A percentile compares a stretch with the other conserved stretches of the same genome.
Evolutionary conservation across 1,284 basidiomycete species (phyloP).

Genomic region (Boletus holoroseus): DNA sequence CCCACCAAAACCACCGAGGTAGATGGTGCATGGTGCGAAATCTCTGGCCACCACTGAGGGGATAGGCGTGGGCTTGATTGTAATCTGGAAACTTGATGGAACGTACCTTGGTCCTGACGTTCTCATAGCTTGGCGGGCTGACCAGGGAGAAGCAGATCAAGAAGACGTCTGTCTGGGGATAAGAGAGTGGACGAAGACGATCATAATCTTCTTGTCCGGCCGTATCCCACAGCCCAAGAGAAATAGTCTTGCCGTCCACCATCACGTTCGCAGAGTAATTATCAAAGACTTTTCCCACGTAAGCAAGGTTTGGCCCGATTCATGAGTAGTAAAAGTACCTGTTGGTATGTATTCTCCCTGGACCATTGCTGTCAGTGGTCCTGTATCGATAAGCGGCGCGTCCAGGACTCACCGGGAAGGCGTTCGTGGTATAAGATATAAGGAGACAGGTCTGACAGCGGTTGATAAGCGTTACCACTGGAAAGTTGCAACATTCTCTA

Average conservation of each 20-base stretch:
- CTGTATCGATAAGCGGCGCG: background rate
- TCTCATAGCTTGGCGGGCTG: slow-evolving; percentile 96
- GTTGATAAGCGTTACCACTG: slow-evolving; percentile 15
- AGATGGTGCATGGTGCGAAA: slow-evolving; percentile 93
- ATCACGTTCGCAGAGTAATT: slow-evolving; percentile 96
- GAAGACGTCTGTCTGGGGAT: slow-evolving; percentile 99
- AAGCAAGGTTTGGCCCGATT: slow-evolving; percentile 12
- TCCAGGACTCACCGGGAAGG: slow-evolving; percentile 70
- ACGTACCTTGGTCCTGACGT: slow-evolving; percentile 91
- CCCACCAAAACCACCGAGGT: slow-evolving; percentile 95
- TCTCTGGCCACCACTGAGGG: slow-evolving; percentile 89
- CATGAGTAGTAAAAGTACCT: slow-evolving; percentile 45
- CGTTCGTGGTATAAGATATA: slow-evolving; percentile 97
- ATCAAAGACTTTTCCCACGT: slow-evolving; percentile 67
- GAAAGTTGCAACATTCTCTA: slow-evolving; percentile 13
- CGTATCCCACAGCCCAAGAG: slow-evolving; percentile 98
- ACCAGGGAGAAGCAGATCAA: slow-evolving; percentile 98
- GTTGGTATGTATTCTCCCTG: slow-evolving; percentile 97
- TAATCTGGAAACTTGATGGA: slow-evolving; percentile 1
- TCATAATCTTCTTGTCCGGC: slow-evolving; percentile 99
- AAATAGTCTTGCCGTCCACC: slow-evolving; percentile 98
- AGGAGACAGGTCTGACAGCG: slow-evolving; percentile 81
- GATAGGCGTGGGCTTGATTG: slow-evolving; percentile 8
- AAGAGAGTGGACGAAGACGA: slow-evolving; percentile 93
- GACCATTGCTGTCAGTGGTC: slow-evolving; percentile 20